phyloP scores from a whole-genome alignment of 2,329 filamentous ascomycete species.

The Fusarium redolens region DNA sequence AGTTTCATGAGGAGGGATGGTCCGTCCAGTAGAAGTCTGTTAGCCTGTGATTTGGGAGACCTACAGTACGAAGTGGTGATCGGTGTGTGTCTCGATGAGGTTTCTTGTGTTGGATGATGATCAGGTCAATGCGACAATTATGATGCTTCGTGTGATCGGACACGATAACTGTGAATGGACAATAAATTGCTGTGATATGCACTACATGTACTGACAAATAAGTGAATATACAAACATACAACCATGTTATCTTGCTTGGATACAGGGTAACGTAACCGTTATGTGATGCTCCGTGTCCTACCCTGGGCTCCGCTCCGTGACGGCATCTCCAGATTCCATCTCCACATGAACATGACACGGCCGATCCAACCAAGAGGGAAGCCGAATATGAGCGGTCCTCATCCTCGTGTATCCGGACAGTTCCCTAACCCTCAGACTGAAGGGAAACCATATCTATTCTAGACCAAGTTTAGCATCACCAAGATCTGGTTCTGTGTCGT shows the following conservation, averaged over 20 bases:
- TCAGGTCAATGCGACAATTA: slow-evolving; percentile 3
- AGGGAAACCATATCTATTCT: neutral
- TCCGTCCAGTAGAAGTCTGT: slow-evolving; percentile 5
- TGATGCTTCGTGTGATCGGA: slow-evolving; percentile 10
- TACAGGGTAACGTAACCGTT: slow-evolving; percentile 35
- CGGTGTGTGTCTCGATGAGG: neutral
- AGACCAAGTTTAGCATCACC: neutral
- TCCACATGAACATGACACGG: slow-evolving; percentile 18
- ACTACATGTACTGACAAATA: neutral
- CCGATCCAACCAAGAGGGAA: slow-evolving; percentile 30
- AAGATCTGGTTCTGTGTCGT: slow-evolving; percentile 22
- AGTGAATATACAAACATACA: neutral
- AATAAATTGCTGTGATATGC: neutral
- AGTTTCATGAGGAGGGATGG: slow-evolving; percentile 7
- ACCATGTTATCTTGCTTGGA: neutral
- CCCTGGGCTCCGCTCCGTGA: slow-evolving; percentile 32
- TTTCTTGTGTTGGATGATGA: slow-evolving; percentile 2
- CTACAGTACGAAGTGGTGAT: neutral
- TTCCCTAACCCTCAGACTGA: neutral
- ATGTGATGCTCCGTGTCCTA: slow-evolving; percentile 28
- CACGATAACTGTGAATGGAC: neutral
- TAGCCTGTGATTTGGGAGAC: neutral
- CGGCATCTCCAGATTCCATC: slow-evolving; percentile 20
- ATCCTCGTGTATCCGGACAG: neutral
- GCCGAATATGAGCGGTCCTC: slow-evolving; percentile 21